Evolutionary conservation across 768 basidiomycete genomes (phyloP).

Genomic region (Pleurotus platypus): DNA sequence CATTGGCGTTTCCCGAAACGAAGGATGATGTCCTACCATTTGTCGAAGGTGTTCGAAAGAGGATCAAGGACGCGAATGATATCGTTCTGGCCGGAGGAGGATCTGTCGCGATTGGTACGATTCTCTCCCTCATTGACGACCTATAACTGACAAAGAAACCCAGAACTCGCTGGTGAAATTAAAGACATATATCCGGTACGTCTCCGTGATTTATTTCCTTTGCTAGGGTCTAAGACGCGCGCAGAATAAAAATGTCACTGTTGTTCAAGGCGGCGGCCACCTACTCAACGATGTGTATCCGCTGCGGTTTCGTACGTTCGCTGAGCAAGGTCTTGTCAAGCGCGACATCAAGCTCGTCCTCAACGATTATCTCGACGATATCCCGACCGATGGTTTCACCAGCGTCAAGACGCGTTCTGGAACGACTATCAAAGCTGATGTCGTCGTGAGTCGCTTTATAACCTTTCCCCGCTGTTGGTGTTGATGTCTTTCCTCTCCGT

Average conservation of each 20-base stretch:
- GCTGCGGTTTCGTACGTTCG: slow-evolving; percentile 43
- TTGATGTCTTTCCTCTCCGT: not conserved
- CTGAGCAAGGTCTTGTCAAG: slow-evolving; percentile 35
- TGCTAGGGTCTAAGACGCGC: not conserved
- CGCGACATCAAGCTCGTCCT: slow-evolving; percentile 50
- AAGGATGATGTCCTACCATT: slow-evolving; percentile 20
- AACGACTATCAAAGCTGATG: slow-evolving; percentile 45
- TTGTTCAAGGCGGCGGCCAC: slow-evolving; percentile 52
- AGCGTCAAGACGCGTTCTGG: slow-evolving; percentile 48
- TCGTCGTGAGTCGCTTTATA: slow-evolving; percentile 44
- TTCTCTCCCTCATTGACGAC: not conserved
- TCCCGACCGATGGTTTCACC: slow-evolving; percentile 31
- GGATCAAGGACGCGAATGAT: slow-evolving; percentile 29
- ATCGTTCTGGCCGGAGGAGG: slow-evolving; percentile 40
- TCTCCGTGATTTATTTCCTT: not conserved
- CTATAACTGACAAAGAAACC: slow-evolving; percentile 3
- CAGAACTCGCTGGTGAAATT: slow-evolving; percentile 41
- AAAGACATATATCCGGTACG: slow-evolving; percentile 36
- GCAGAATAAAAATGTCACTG: slow-evolving; percentile 49
- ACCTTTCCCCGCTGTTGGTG: not conserved
- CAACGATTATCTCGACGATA: slow-evolving; percentile 47
- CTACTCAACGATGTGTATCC: slow-evolving; percentile 59
- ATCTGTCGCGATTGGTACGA: slow-evolving; percentile 29
- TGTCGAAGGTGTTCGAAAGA: slow-evolving; percentile 10
- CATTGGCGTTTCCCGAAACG: slow-evolving; percentile 26